Evolutionary conservation across 2,329 filamentous ascomycete genomes (phyloP).

Genomic region (Pseudogymnoascus sp.): DNA sequence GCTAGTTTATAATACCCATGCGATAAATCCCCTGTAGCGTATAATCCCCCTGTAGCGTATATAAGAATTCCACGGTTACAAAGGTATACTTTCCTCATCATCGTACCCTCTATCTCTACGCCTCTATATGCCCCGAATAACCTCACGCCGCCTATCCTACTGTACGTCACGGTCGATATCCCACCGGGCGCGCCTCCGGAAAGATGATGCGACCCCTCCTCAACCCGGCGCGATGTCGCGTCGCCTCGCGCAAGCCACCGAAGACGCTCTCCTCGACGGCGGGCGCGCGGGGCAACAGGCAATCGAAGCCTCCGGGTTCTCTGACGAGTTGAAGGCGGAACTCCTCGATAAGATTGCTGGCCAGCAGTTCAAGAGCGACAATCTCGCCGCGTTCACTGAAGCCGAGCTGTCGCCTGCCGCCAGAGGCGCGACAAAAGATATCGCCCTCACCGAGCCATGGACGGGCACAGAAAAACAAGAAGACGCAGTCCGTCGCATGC

Average conservation of each 20-base stretch:
- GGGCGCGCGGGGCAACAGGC: conserved; percentile 52
- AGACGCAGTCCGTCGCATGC: conserved; percentile 76
- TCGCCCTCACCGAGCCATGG: conserved; percentile 66
- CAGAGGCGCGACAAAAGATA: conserved; percentile 58
- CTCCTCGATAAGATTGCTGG: conserved; percentile 49
- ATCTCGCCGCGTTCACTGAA: conserved; percentile 41
- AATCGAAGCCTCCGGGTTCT: conserved; percentile 55
- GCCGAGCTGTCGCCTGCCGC: conserved; percentile 47
- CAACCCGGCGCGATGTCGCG: conserved; percentile 39
- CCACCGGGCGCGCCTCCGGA: background rate
- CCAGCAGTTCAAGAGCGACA: conserved; percentile 44
- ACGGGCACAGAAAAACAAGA: conserved; percentile 64
- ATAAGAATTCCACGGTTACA: too few species aligned
- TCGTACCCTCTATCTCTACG: background rate
- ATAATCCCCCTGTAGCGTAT: too few species aligned
- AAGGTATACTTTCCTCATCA: background rate
- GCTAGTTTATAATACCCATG: too few species aligned
- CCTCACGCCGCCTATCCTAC: background rate
- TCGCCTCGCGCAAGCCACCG: conserved; percentile 53
- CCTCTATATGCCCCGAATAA: background rate
- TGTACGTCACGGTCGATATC: background rate
- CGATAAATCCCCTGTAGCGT: too few species aligned
- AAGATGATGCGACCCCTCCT: background rate
- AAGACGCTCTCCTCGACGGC: conserved; percentile 51
- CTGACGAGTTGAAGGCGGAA: conserved; percentile 51